Percentiles rank a stretch among this genome's conserved stretches.
These are phyloP conservation scores for Colletotrichum cereale DNA, from an alignment of 2,329 filamentous ascomycete genomes.

Conservation along the genomic window DNA sequence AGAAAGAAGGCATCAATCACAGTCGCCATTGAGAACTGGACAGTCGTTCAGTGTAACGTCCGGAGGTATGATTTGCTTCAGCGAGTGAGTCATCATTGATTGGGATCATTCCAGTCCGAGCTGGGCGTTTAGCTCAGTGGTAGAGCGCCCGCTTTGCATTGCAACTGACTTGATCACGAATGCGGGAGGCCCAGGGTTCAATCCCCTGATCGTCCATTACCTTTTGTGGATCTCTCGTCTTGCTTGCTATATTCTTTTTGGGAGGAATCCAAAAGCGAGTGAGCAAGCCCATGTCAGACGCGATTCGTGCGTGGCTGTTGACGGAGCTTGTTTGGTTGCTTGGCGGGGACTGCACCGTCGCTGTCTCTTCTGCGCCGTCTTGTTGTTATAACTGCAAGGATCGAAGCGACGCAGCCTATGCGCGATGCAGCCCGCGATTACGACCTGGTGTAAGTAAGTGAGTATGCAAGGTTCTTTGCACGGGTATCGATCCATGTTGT, in stretches of 20 bases:
- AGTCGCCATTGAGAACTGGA: not conserved
- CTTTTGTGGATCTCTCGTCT: not conserved
- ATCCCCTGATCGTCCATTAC: conserved; percentile 22
- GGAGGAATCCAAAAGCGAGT: not conserved
- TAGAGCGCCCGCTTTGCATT: conserved; percentile 27
- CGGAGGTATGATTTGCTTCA: not conserved
- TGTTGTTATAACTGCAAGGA: not conserved
- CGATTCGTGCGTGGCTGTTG: not conserved
- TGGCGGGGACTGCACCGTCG: not conserved
- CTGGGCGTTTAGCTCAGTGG: conserved; percentile 21
- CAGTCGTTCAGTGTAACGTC: not conserved
- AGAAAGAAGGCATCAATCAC: not conserved
- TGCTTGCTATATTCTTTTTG: too few relatives aligned
- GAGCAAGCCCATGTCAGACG: not conserved
- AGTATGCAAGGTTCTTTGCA: not conserved
- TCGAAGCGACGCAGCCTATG: not conserved
- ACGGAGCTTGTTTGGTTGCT: not conserved
- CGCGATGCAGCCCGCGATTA: not conserved
- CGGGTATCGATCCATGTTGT: too few relatives aligned
- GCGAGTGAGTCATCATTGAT: not conserved
- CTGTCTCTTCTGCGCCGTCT: too few relatives aligned
- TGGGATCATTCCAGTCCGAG: not conserved
- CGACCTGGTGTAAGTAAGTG: not conserved
- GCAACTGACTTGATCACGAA: not conserved
- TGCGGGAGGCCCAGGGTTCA: conserved; percentile 27